These are phyloP conservation scores for Microstroma glucosiphilum DNA, from an alignment of 1,284 basidiomycete species.

Conservation along the genomic window DNA sequence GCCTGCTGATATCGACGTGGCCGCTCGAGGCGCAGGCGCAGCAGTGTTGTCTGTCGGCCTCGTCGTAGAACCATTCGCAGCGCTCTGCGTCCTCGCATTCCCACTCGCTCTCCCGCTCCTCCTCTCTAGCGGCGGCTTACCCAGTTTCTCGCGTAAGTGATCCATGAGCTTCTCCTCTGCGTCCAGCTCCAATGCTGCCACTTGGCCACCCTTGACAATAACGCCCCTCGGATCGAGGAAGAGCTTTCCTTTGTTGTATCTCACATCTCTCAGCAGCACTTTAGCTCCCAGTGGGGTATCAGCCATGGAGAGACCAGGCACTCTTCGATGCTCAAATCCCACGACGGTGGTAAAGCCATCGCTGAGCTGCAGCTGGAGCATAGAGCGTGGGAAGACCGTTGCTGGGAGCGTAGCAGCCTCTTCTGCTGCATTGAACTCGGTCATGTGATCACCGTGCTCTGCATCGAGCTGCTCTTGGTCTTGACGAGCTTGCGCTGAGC, in stretches of 20 bases:
- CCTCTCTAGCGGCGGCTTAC: slow-evolving; percentile 65
- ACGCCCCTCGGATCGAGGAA: background rate
- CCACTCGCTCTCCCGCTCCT: background rate
- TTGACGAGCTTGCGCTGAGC: background rate
- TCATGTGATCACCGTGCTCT: background rate
- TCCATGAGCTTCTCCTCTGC: background rate
- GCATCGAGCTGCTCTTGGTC: background rate
- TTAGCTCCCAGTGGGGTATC: slow-evolving; percentile 2
- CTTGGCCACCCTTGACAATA: background rate
- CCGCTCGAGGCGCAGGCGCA: too few species aligned
- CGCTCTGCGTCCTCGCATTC: background rate
- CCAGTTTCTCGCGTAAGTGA: slow-evolving; percentile 81
- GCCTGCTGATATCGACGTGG: too few species aligned
- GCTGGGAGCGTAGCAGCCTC: slow-evolving; percentile 4
- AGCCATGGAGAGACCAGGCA: slow-evolving; percentile 3
- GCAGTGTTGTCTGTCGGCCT: background rate
- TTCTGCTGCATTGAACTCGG: slow-evolving; percentile 4
- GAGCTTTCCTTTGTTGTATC: background rate
- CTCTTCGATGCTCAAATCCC: background rate
- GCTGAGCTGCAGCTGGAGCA: slow-evolving; percentile 2
- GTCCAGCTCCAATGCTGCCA: background rate
- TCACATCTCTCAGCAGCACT: background rate
- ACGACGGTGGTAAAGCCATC: slow-evolving; percentile 5
- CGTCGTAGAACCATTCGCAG: slow-evolving; percentile 14
- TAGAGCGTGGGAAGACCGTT: background rate